Conservation (phyloP, 192 early-diverging fungal species). For the Mortierella alpina region DNA sequence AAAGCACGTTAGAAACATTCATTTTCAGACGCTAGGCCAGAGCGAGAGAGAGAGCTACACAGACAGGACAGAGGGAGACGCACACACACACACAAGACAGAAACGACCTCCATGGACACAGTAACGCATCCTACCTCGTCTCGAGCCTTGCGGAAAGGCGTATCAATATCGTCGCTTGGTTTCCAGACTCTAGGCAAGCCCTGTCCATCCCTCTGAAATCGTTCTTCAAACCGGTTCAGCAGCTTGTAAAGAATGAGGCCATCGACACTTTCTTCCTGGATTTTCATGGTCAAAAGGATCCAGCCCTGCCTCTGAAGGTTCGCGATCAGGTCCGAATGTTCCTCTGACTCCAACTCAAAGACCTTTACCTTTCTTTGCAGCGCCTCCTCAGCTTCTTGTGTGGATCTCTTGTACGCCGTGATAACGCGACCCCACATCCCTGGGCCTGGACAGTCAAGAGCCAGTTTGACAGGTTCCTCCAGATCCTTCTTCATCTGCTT, state of each 20-base stretch:
- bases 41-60: background rate
- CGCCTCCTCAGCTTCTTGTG: conserved; percentile 59
- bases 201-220: conserved; percentile 90
- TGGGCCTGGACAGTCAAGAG: conserved; percentile 69
- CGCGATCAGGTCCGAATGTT: conserved; percentile 30
- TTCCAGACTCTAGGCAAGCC: conserved; percentile 96
- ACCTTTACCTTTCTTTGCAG: conserved; percentile 57
- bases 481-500: conserved; percentile 66
- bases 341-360: conserved; percentile 24
- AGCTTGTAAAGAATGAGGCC: conserved; percentile 84
- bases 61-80: background rate
- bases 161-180: conserved; percentile 94
- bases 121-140: conserved; percentile 54
- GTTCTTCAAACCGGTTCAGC: conserved; percentile 82
- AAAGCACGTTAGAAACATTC: background rate
- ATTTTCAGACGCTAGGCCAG: background rate
- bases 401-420: conserved; percentile 60
- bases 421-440: conserved; percentile 83
- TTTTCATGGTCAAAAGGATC: conserved; percentile 72
- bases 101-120: background rate
- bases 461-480: conserved; percentile 74
- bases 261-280: conserved; percentile 87
- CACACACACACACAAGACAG: background rate
- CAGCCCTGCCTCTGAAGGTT: conserved; percentile 74
- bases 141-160: conserved; percentile 78